phyloP scores from a whole-genome alignment of 2,329 filamentous ascomycete species.

The Fusarium siculi region DNA sequence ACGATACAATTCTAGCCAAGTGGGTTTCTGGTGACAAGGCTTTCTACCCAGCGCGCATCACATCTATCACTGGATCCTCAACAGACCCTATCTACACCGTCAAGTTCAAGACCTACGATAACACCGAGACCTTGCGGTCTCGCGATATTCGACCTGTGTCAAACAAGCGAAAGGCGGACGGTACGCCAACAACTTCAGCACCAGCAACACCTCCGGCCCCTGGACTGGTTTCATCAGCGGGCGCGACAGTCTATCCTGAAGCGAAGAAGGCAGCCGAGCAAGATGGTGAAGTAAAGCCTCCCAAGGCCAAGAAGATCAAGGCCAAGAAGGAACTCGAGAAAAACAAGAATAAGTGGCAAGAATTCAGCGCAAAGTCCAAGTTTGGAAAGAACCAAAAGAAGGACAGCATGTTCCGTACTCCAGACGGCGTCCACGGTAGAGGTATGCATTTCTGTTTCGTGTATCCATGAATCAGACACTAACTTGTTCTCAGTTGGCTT shows the following conservation, averaged over 20 bases:
- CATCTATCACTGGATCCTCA: slow-evolving; percentile 91
- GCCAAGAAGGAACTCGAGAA: slow-evolving; percentile 91
- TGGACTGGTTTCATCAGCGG: slow-evolving; percentile 63
- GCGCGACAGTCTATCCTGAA: slow-evolving; percentile 69
- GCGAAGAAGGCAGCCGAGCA: slow-evolving; percentile 70
- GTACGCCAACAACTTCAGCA: slow-evolving; percentile 64
- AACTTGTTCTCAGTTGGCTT: slow-evolving; percentile 79
- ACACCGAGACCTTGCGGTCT: slow-evolving; percentile 81
- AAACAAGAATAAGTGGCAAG: slow-evolving; percentile 93
- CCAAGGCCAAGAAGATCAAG: slow-evolving; percentile 88
- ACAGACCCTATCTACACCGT: slow-evolving; percentile 92
- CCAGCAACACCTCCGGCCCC: slow-evolving; percentile 51
- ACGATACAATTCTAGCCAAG: slow-evolving; percentile 89
- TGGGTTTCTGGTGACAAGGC: slow-evolving; percentile 90
- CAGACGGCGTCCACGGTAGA: slow-evolving; percentile 85
- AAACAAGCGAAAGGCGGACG: slow-evolving; percentile 89
- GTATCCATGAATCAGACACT: slow-evolving; percentile 15
- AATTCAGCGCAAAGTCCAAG: slow-evolving; percentile 85
- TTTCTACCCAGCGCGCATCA: slow-evolving; percentile 93
- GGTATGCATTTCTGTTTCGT: slow-evolving; percentile 62
- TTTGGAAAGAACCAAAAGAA: slow-evolving; percentile 77
- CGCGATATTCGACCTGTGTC: slow-evolving; percentile 85
- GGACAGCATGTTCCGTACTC: slow-evolving; percentile 96
- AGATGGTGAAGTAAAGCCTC: slow-evolving; percentile 74
- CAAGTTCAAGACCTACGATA: slow-evolving; percentile 92